Base-by-base conservation (phyloP, 768 basidiomycete genomes). In the Hygrophorus russula region DNA sequence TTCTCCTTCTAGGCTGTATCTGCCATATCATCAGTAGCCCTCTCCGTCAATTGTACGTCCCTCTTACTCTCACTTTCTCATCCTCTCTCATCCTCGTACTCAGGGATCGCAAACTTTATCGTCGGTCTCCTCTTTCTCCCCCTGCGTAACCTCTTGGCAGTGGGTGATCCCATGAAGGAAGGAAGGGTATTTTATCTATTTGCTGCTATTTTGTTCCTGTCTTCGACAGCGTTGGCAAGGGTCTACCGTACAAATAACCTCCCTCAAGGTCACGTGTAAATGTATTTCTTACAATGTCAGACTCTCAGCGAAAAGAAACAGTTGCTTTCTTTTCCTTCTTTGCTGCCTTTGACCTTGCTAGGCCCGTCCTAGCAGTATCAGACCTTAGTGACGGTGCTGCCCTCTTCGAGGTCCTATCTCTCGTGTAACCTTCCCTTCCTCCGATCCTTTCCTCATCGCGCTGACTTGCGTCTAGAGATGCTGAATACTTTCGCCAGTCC, bases 131-230 rank as follows among this genome's bases (percentile, higher is more conserved):
- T 76, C 17, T 98, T 98, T 63, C 67, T 97, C 15, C 92, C 90
- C 0, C 61, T 96, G 31, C 78, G 89, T 43, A 78, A 88, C 59
- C 51, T 73, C 14, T 70, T 98, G 35, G 71, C 87, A 7, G 70
- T 70, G 2, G 79, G 76, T 0, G 69, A 74, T 40, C 60, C 60
- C 40, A 55, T 56, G 40, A 82, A 85, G 50, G 82, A 87, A 53
- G 91, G 91, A n/a, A 72, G 83, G 36, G 79, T 97, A 2, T 97
- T 97, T 58, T 93, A 82, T 53, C 63, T 93, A 3, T 97, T 94
- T 55, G 82, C 78, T 2, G 68, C 54, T 0, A 53, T 81, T 10
- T 64, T 93, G 39, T 60, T 64, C 43, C 40, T 59, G 28, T 64
- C 65, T 2, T 57, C 61, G 30, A 59, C 64, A 40, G 57, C 54